Percentiles rank a stretch among this genome's conserved stretches.
phyloP scores from a whole-genome alignment of 495 filamentous ascomycete genomes.

The Lophium mytilinum region DNA sequence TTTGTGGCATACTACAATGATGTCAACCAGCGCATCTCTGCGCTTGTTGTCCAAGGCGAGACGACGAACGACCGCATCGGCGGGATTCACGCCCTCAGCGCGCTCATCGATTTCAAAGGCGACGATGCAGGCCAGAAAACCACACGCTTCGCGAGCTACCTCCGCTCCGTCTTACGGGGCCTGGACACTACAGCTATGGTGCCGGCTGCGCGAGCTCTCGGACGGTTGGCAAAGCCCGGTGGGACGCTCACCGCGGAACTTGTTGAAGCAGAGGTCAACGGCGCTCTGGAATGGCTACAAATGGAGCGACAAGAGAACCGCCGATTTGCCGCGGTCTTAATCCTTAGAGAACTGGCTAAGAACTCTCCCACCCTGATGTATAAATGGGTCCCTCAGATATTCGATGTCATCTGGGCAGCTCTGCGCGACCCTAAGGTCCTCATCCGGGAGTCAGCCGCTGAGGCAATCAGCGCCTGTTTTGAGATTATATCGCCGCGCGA shows the following conservation, averaged over 20 bases:
- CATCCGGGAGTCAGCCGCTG: slow-evolving; percentile 83
- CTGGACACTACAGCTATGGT: slow-evolving; percentile 84
- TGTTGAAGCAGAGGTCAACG: slow-evolving; percentile 92
- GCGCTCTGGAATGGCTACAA: slow-evolving; percentile 90
- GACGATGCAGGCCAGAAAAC: slow-evolving; percentile 93
- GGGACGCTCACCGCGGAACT: slow-evolving; percentile 92
- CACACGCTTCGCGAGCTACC: slow-evolving; percentile 79
- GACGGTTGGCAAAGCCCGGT: slow-evolving; percentile 81
- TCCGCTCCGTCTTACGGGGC: slow-evolving; percentile 79
- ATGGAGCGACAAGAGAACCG: slow-evolving; percentile 88
- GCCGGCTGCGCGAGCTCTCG: slow-evolving; percentile 76
- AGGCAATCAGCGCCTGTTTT: slow-evolving; percentile 87
- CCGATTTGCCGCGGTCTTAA: slow-evolving; percentile 82
- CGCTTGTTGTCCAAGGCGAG: slow-evolving; percentile 65
- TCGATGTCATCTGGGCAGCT: slow-evolving; percentile 92
- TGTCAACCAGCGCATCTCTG: slow-evolving; percentile 66
- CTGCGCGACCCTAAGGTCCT: slow-evolving; percentile 79
- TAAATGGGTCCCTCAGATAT: slow-evolving; percentile 77
- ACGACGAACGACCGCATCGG: slow-evolving; percentile 84
- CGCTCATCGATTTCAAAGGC: slow-evolving; percentile 89
- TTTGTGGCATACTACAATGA: slow-evolving; percentile 72
- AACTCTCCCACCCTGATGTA: slow-evolving; percentile 93
- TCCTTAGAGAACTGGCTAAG: slow-evolving; percentile 78
- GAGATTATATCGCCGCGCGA: slow-evolving; percentile 89
- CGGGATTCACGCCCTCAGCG: slow-evolving; percentile 84